Base-by-base conservation (phyloP, 345 rosid species). In the Fremontodendron californicum region DNA sequence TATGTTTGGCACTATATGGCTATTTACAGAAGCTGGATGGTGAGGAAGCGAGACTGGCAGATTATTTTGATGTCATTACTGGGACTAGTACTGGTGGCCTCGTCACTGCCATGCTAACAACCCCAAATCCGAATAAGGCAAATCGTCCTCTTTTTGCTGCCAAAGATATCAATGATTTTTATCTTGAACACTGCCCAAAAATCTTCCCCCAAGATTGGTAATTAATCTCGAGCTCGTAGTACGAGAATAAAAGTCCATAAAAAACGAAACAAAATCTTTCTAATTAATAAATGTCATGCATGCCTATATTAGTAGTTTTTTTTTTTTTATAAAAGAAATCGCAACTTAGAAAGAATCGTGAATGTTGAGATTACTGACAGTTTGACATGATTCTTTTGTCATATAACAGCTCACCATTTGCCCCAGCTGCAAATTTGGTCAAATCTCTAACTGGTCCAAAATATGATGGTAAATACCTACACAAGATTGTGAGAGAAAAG, bases 41-140 rank as follows among this genome's bases (percentile, higher is more conserved):
- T 5, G 84, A 86, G 66, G 78, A 87, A 12, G 94, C 92, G 6
- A 87, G 92, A 65, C 71, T 92, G 11, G 91, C 93, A n/a, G 96
- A 92, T 57, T 89, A 92, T 78, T 92, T 92, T 48, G 94, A 90
- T 60, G 89, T 90, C 46, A 81, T 92, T 3, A 76, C 90, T 0
- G 94, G 94, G 51, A 92, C 93, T 1, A 90, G 97, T 85, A 90
- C 93, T 0, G 94, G 94, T 0, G 94, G 97, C 43, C 88, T 92
- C 0, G 86, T 92, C n/a, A 83, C 92, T 0, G 89, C 92, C 48
- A 92, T 92, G 97, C 80, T 92, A 3, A 81, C 91, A 0, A 71
- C 88, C 5, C 97, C 94, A 0, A 77, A 90, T 64, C 93, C 89
- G 0, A 33, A 87, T 18, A 83, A 83, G 9, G 71, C 71, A 0